Evolutionary conservation across 352 stramenopile genomes (phyloP), one percentile per base, ranked within the genome.

Genomic region (Phytophthora fragariaefolia): DNA sequence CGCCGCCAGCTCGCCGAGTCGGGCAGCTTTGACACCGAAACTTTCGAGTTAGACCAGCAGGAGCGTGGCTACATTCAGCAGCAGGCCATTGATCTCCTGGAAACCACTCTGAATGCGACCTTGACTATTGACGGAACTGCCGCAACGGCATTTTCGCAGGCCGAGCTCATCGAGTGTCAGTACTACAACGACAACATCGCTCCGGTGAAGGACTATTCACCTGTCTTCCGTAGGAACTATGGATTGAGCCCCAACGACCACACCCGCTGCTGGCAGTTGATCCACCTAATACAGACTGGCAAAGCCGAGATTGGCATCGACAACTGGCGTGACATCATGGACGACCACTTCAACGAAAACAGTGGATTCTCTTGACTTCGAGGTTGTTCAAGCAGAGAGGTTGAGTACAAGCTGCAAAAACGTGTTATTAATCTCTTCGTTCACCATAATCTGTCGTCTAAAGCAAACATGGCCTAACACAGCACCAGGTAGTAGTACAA

Each of bases 101-200:
- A 67, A 42, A 38, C 52, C 6, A 69, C 71, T 9, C 40, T 34
- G n/a, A 49, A 49, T 4, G 56, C 71, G 7, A 43, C 34, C 34
- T 24, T 65, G 17, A 13, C 34, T 5, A 49, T 78, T 18, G 71
- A 78, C 28, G 71, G 71, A 2, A 70, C 66, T 7, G 30, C 62
- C 12, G 42, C 38, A 36, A 78, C 71, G 7, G 71, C 71, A 18
- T 73, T 76, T 50, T 56, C 18, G 9, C 66, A 77, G 34, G 53
- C 70, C 6, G 66, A 79, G 48, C 57, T 78, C 34, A 77, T 79
- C n/a, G 66, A 76, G 23, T 79, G 73, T 30, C 17, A 69, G 47
- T 73, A 72, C 38, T 55, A 79, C 40, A 55, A 62, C 30, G 62
- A 73, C 7, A 63, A 38, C 27, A 32, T 66, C 4, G 65, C 51